Evolutionary conservation across 2,329 filamentous ascomycete genomes (phyloP), one percentile per base, ranked within the genome.

Genomic region (Emmonsia crescens): DNA sequence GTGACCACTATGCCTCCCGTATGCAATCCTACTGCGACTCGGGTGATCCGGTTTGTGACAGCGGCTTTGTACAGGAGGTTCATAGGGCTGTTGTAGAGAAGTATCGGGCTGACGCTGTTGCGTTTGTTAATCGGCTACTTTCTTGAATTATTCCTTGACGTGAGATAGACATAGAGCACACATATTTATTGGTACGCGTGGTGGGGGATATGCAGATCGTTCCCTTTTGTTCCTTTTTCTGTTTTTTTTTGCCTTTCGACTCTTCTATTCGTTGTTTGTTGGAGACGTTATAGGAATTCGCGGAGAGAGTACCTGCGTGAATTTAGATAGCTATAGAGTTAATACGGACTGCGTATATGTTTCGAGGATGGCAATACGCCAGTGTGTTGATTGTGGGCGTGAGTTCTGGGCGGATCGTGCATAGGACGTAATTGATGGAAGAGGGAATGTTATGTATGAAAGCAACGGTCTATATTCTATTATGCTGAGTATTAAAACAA

Each of bases 1-100:
- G 59, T 16, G 48, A 44, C n/a, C 9, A 31, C 6, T 60, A 44
- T 36, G 48, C 48, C 12, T 44, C 59, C n/a, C 42, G 46, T 19
- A 58, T 61, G 40, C 42, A 19, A 24, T 58, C 60, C 8, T 61
- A 58, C 55, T 61, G 60, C 19, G 60, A 61, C 27, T 29, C 31
- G 2, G 54, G 44, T 5, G 60, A 61, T 36, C 31, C 42, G 24
- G 44, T 58, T 21, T 61, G 60, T 33, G 60, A 58, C 29, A 59
- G 55, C 16, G 60, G 60, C 10, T 51, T 51, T 14, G 8, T 29
- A 16, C 29, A 12, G 2, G 48, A 48, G 19, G 60, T 61, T 4
- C 60, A 61, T 54, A 42, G 56, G 12, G 44, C 19, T 16, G 56
- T 58, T 46, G 60, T 61, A 8, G 44, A 44, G 29, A 61, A 61